A percentile compares a stretch with the other conserved stretches of the same genome.
Evolutionary conservation across 2,329 filamentous ascomycete species (phyloP).

Genomic region (Mariannaea sp.): DNA sequence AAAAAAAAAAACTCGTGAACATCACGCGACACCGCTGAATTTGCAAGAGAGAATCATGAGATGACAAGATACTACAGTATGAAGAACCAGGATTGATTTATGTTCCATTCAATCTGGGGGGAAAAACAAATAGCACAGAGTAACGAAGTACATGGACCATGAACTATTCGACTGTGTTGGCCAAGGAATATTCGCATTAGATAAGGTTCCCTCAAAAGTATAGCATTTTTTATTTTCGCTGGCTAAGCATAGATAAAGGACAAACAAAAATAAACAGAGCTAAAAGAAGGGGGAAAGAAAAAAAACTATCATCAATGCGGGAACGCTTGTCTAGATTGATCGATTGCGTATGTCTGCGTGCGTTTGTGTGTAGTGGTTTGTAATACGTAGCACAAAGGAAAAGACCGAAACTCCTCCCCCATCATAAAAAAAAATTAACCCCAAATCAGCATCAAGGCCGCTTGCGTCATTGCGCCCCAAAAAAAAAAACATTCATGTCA

Average conservation of each 20-base stretch:
- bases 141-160: not conserved
- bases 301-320: not conserved
- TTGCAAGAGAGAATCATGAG: not conserved
- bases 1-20: not conserved
- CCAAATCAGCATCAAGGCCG: constrained; percentile 2
- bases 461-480: constrained; percentile 3
- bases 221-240: constrained; percentile 6
- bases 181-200: not conserved
- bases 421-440: constrained; percentile 1
- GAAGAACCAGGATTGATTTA: no score
- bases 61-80: no score
- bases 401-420: no score
- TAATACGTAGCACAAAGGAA: not conserved
- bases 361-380: no score
- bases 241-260: not conserved
- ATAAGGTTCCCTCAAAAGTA: no score
- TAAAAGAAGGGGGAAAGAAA: no score
- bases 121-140: no score
- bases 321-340: constrained; percentile 1
- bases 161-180: not conserved
- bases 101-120: no score
- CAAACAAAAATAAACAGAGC: not conserved
- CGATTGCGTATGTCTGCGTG: not conserved
- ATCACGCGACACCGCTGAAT: not conserved
- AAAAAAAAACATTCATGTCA: not conserved